Percentiles rank a stretch among this genome's conserved stretches.
Conservation (phyloP, 2,329 filamentous ascomycete genomes). For the Colletotrichum salicis region DNA sequence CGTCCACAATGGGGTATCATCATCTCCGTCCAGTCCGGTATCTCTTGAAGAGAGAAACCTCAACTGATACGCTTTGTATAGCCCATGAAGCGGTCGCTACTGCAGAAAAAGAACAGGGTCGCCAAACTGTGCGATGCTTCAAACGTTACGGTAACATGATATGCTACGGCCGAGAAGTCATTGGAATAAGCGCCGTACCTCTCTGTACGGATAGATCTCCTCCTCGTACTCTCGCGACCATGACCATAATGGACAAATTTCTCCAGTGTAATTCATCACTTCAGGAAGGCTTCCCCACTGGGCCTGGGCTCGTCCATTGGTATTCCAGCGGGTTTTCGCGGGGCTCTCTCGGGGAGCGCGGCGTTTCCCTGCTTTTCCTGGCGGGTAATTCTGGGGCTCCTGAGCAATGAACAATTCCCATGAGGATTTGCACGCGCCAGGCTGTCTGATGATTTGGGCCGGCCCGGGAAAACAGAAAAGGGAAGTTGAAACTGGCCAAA, state of each 20-base stretch:
- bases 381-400: constrained; percentile 23
- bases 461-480: background rate
- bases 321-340: constrained; percentile 1
- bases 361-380: constrained; percentile 9
- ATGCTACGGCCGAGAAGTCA: constrained; percentile 16
- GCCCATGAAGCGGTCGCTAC: background rate
- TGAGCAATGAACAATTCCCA: background rate
- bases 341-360: constrained; percentile 16
- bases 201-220: constrained; percentile 4
- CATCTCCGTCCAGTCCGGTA: background rate
- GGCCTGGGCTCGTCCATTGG: constrained; percentile 11
- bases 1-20: background rate
- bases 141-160: background rate
- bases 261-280: constrained; percentile 10
- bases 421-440: background rate
- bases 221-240: constrained; percentile 32
- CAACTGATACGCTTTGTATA: background rate
- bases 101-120: background rate
- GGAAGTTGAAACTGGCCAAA: background rate
- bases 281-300: constrained; percentile 1
- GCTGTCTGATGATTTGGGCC: background rate
- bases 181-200: background rate
- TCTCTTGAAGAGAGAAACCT: background rate
- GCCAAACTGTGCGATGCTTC: background rate
- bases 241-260: constrained; percentile 10